Base-by-base conservation (phyloP, 2,329 filamentous ascomycete species). In the Colletotrichum costaricense region DNA sequence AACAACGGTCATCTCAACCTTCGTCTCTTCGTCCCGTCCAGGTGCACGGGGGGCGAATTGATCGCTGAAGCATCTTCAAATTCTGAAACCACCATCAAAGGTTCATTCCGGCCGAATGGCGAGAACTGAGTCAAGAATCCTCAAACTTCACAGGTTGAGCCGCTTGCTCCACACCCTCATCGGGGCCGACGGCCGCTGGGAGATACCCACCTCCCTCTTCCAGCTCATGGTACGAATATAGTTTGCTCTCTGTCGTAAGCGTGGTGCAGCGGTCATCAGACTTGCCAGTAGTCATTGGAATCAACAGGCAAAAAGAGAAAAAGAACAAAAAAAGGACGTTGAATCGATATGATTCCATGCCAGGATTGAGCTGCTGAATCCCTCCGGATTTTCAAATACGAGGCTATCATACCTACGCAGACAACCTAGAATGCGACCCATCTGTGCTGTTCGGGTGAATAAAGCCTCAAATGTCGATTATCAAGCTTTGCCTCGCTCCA, bases 11-110 rank as follows among this genome's bases (percentile, higher is more conserved):
- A 52, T 59, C 54, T 26, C 67, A 72, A 74, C 57, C 62, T 72
- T 74, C 68, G 58, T 74, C 72, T 72, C 57, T 72, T 74, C 49
- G 16, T 66, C 24, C 35, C 33, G 63, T 33, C 22, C 58, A 58
- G 57, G 42, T 19, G 49, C 33, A 54, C 63, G 57, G 52, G 59
- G 67, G 67, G 57, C 57, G 58, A 63, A 72, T 52, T 22, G 49
- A 49, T 73, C 67, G 71, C 67, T 60, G 56, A 60, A 56, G 60
- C 55, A 49, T 63, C 60, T 38, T 14, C 22, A 56, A 56, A 49
- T 68, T 68, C 69, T 74, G 72, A 74, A 74, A 72, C 72, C 72
- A 19, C 68, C n/a, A 63, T 57, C 63, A 52, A 63, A 74, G 72
- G 70, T 73, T 66, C 67, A 73, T 62, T 73, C 56, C 67, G 55